Base-by-base conservation (phyloP, 306 rosid species). In the Malus sieversii region DNA sequence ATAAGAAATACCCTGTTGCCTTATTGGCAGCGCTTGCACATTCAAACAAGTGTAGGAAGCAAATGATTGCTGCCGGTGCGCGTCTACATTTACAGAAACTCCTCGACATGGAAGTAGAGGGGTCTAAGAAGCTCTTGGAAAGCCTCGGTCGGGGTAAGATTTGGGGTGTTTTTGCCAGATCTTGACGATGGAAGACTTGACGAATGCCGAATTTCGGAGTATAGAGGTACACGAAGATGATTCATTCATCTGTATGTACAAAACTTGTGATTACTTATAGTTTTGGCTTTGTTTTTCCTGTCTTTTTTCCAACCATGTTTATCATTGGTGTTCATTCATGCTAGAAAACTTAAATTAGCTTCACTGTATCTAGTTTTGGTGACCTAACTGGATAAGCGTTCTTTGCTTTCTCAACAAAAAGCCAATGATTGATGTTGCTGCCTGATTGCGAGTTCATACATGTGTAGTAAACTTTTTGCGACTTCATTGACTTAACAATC, bases 121-220 rank as follows among this genome's bases (percentile, higher is more conserved):
- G 99, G 5, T 85, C 99, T 35, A 92, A 90, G 91, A 92, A 90
- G 81, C 88, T 92, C 58, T 73, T 87, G 83, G 97, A 88, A 66
- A 81, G 90, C 78, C 99, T 92, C 55, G 88, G 97, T 38, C 96
- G 91, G 60, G 89, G 97, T 71, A 92, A 90, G 85, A 89, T 92
- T 9, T 95, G 96, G 97, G 97, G 97, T 48, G 93, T 95, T 72
- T 95, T 95, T 81, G 77, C 90, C 48, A 86, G 97, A 86, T 83
- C 92, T 84, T 88, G 89, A 77, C 78, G 59, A 62, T 58, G 40
- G 52, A 72, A 19, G 74, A 33, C 69, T 46, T 55, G 67, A 60
- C 61, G 35, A 19, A 71, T 67, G 81, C 38, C 25, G 13, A 40
- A 66, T 44, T 75, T 64, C 74, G 51, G 73, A 70, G 48, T 32